Evolutionary conservation across 768 basidiomycete species (phyloP).

Genomic region (Amanita jacksonii): DNA sequence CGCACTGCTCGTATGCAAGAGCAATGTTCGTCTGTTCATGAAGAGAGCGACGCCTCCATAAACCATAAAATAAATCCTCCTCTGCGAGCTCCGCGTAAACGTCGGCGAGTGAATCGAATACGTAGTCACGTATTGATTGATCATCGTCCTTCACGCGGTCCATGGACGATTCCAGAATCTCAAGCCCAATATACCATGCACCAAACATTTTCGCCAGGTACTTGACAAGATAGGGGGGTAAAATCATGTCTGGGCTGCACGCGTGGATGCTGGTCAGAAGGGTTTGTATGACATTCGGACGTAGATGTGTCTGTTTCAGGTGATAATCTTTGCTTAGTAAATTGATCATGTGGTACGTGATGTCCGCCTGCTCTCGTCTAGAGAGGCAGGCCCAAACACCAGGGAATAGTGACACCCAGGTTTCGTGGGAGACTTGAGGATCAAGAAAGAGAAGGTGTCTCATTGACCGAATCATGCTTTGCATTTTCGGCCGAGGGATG

Average conservation of each 20-base stretch:
- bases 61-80: conserved; percentile 94
- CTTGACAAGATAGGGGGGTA: conserved; percentile 93
- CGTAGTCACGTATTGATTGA: conserved; percentile 65
- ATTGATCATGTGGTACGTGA: conserved; percentile 83
- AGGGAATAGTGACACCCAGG: conserved; percentile 85
- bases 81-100: conserved; percentile 93
- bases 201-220: conserved; percentile 94
- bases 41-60: conserved; percentile 88
- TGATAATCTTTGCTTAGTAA: conserved; percentile 93
- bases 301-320: conserved; percentile 75
- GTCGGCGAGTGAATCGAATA: conserved; percentile 87
- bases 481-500: conserved; percentile 33
- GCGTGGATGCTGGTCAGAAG: conserved; percentile 76
- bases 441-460: conserved; percentile 81
- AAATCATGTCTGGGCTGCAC: conserved; percentile 78
- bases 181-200: conserved; percentile 88
- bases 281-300: conserved; percentile 90
- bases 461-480: conserved; percentile 62
- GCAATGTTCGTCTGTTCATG: conserved; percentile 84
- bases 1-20: conserved; percentile 88
- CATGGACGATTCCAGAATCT: conserved; percentile 75
- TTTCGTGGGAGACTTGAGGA: conserved; percentile 62
- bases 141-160: conserved; percentile 79
- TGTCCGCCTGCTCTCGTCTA: conserved; percentile 79
- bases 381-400: conserved; percentile 80